Base-by-base conservation (phyloP, 169 alveolate genomes). In the Neospora caninum region DNA sequence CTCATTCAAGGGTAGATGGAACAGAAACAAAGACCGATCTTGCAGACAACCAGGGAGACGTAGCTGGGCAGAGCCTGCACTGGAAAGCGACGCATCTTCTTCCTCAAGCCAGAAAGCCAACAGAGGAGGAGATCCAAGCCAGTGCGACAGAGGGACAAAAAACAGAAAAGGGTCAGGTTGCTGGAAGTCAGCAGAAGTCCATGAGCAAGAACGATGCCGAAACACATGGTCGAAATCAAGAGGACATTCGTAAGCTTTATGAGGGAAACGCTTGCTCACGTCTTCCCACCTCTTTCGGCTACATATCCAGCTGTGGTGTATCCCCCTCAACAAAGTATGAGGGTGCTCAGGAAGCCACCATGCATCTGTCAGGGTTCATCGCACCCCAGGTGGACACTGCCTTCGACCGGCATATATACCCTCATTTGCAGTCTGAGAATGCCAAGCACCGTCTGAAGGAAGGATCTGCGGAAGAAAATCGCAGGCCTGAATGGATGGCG, bases 401-500 rank as follows among this genome's bases (percentile, higher is more conserved):
- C 34, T 43, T 82, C 20, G 67, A 42, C 64, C 89, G 67, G 89
- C 34, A 67, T 10, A 43, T 82, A 9, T 42, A 82, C 39, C 67
- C 89, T 20, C 89, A 82, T 27, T 31, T 41, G 43, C 89, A 82
- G 89, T 10, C 42, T 34, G 84, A 73, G n/a, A 36, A n/a, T 20
- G 84, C 39, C 45, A 20, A 16, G 39, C 42, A n/a, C 42, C 39
- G 20, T 31, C 42, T 36, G 39, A 82, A 31, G 34, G 80, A 54
- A 10, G 36, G 64, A n/a, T 25, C 1, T 29, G 31, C 13, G 80
- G 45, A 22, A n/a, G 80, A 31, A 73, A 49, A 88, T 54, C 41
- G 91, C 31, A 43, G 95, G 38, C 95, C 95, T 41, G 92, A 92
- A n/a, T 92, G 95, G 95, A 58, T 92, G 27, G 95, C 92, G 4